phyloP scores from a whole-genome alignment of 179 eudicot genomes.

The Drosera spatulata region DNA sequence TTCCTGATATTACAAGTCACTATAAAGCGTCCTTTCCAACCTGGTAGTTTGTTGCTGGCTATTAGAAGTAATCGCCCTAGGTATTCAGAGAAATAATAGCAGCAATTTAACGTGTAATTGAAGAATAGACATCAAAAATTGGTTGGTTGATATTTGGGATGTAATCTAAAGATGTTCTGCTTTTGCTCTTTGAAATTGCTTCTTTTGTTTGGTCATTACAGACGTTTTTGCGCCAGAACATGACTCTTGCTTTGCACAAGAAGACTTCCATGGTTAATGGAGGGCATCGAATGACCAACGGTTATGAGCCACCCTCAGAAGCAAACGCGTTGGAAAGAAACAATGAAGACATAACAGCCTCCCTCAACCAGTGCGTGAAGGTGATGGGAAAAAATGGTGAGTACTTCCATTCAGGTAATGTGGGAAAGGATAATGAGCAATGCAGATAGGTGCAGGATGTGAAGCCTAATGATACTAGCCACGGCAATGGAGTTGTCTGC shows the following conservation, averaged over 20 bases:
- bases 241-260: conserved; percentile 47
- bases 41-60: too few relatives aligned
- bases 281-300: conserved; percentile 7
- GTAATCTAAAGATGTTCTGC: too few relatives aligned
- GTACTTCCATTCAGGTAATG: conserved; percentile 3
- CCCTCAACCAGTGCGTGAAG: conserved; percentile 7
- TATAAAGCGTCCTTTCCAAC: too few relatives aligned
- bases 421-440: conserved; percentile 12
- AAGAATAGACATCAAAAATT: too few relatives aligned
- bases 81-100: too few relatives aligned
- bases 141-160: too few relatives aligned
- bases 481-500: conserved; percentile 59
- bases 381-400: conserved; percentile 19
- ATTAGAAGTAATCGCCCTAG: too few relatives aligned
- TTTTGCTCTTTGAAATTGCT: neutral
- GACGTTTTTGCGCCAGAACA: conserved; percentile 94
- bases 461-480: conserved; percentile 38
- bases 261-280: conserved; percentile 14
- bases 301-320: conserved; percentile 7
- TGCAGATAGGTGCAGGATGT: conserved; percentile 1
- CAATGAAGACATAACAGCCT: conserved; percentile 4
- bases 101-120: too few relatives aligned
- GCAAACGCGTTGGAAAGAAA: conserved; percentile 10
- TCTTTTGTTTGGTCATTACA: conserved; percentile 7
- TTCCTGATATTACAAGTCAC: too few relatives aligned